Evolutionary conservation across 352 stramenopile genomes (phyloP).

Genomic region (Globisporangium ultimum): DNA sequence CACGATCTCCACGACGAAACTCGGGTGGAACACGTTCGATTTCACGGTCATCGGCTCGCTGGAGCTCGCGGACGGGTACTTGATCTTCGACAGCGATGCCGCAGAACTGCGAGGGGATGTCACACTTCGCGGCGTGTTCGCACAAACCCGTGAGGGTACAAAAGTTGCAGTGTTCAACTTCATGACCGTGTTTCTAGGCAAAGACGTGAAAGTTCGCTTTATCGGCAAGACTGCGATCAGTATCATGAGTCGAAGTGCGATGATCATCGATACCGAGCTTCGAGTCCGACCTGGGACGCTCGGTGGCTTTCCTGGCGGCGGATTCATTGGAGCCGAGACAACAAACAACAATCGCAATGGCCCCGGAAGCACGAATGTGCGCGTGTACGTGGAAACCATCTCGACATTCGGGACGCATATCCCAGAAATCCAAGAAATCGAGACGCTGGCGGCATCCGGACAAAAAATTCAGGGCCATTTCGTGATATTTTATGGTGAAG

Average conservation of each 20-base stretch:
- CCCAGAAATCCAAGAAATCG: conserved; percentile 90
- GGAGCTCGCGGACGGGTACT: conserved; percentile 64
- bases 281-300: conserved; percentile 81
- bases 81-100: conserved; percentile 75
- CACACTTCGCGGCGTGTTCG: conserved; percentile 51
- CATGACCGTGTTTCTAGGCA: conserved; percentile 90
- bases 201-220: conserved; percentile 80
- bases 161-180: conserved; percentile 96
- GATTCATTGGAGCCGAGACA: conserved; percentile 60
- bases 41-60: conserved; percentile 76
- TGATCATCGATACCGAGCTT: conserved; percentile 90
- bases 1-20: conserved; percentile 12
- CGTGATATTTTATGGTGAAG: conserved; percentile 31
- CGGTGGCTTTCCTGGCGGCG: conserved; percentile 91
- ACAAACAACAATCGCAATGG: conserved; percentile 95
- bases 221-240: conserved; percentile 84
- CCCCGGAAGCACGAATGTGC: conserved; percentile 85
- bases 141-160: conserved; percentile 65
- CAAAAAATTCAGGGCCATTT: conserved; percentile 90
- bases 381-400: conserved; percentile 92
- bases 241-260: conserved; percentile 89
- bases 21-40: conserved; percentile 61
- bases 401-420: conserved; percentile 84
- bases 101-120: conserved; percentile 56
- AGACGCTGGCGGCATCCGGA: conserved; percentile 63